Percentiles rank a stretch among this genome's conserved stretches.
Conservation (phyloP, 345 rosid species). For the Dovyalis caffra region DNA sequence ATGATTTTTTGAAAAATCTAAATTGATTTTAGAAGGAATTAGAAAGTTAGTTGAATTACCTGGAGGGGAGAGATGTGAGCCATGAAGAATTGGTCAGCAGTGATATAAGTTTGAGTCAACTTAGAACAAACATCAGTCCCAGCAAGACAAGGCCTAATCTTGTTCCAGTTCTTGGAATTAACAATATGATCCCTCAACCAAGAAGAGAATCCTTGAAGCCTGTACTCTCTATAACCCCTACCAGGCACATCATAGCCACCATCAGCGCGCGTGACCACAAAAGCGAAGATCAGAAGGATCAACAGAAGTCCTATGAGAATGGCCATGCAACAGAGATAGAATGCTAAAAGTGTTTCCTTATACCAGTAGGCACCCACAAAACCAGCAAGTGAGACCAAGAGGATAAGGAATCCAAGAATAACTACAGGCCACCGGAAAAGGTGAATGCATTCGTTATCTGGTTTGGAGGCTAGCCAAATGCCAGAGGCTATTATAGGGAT, state of each 20-base stretch:
- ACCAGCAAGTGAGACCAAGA: constrained; percentile 78
- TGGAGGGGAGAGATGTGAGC: constrained; percentile 75
- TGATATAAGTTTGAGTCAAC: constrained; percentile 45
- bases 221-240: constrained; percentile 59
- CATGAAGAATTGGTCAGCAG: constrained; percentile 71
- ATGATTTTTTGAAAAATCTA: too few relatives aligned
- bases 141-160: constrained; percentile 65
- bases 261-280: constrained; percentile 71
- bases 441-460: constrained; percentile 78
- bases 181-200: constrained; percentile 72
- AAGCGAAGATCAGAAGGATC: constrained; percentile 67
- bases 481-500: constrained; percentile 86
- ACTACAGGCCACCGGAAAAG: constrained; percentile 83
- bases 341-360: constrained; percentile 74
- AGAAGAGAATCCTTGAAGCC: constrained; percentile 63
- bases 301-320: constrained; percentile 69
- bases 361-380: constrained; percentile 88
- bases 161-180: constrained; percentile 57
- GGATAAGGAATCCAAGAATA: constrained; percentile 71
- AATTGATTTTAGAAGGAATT: too few relatives aligned
- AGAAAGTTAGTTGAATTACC: constrained; percentile 27
- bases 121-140: constrained; percentile 65
- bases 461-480: constrained; percentile 81
- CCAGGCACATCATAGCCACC: constrained; percentile 71
- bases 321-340: constrained; percentile 90